Conservation (phyloP, 345 rosid species). For the Bretschneidera sinensis region DNA sequence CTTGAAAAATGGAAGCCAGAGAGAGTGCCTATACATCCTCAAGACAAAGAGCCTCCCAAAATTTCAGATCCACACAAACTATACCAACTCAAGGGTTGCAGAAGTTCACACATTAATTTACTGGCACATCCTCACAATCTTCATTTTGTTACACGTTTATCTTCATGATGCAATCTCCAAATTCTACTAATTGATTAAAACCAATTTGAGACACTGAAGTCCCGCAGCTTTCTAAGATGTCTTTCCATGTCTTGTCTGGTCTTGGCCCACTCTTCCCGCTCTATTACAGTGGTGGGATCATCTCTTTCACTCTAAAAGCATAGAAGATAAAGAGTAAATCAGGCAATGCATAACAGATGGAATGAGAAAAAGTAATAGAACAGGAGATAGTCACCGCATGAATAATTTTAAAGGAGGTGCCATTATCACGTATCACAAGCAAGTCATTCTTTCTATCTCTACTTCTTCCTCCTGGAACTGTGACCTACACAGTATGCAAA, state of each 20-base stretch:
- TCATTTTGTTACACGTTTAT: constrained; percentile 1
- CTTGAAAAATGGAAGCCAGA: too few relatives aligned
- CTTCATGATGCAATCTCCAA: not conserved
- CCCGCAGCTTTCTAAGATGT: constrained; percentile 83
- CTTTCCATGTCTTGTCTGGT: constrained; percentile 79
- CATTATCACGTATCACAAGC: constrained; percentile 78
- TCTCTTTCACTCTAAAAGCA: constrained; percentile 56
- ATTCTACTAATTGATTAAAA: constrained; percentile 30
- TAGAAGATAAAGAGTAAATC: not conserved
- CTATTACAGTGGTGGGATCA: constrained; percentile 73
- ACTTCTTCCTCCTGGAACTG: constrained; percentile 73
- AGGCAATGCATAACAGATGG: not conserved
- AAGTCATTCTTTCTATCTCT: constrained; percentile 80
- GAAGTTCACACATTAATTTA: not conserved
- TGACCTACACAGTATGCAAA: constrained; percentile 42
- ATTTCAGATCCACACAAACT: too few relatives aligned
- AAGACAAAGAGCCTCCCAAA: too few relatives aligned
- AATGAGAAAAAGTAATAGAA: not conserved
- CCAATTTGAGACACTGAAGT: constrained; percentile 82
- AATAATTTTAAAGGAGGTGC: constrained; percentile 72
- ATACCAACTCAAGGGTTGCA: not conserved
- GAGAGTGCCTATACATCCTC: too few relatives aligned
- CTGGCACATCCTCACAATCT: not conserved
- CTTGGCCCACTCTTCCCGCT: constrained; percentile 82
- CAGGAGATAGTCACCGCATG: constrained; percentile 40